Evolutionary conservation across 2,329 filamentous ascomycete genomes (phyloP).

Genomic region (Zalaria sp.): DNA sequence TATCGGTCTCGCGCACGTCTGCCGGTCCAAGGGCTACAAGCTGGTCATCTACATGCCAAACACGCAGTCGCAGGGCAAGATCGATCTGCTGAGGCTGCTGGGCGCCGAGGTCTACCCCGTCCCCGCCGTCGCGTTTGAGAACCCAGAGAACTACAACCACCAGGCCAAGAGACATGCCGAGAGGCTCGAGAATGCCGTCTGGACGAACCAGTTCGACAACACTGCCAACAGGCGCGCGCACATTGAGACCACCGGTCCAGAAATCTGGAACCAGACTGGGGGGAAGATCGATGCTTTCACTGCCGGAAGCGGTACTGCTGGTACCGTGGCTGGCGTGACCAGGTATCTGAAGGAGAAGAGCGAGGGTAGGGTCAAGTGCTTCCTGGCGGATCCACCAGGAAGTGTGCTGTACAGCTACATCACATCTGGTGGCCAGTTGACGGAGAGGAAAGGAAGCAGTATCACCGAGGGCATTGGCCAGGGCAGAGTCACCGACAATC

Average conservation of each 20-base stretch:
- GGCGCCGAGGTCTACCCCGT: slow-evolving; percentile 95
- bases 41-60: slow-evolving; percentile 99
- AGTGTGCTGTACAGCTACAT: slow-evolving; percentile 90
- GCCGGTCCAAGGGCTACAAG: slow-evolving; percentile 79
- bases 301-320: slow-evolving; percentile 84
- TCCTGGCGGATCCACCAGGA: slow-evolving; percentile 86
- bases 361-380: slow-evolving; percentile 66
- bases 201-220: slow-evolving; percentile 99
- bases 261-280: slow-evolving; percentile 87
- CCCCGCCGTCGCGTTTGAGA: slow-evolving; percentile 87
- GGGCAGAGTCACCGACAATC: slow-evolving; percentile 89
- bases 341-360: slow-evolving; percentile 76
- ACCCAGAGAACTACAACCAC: slow-evolving; percentile 96
- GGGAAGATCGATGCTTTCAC: slow-evolving; percentile 89
- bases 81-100: slow-evolving; percentile 78
- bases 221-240: slow-evolving; percentile 85
- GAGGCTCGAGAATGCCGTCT: slow-evolving; percentile 71
- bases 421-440: slow-evolving; percentile 64
- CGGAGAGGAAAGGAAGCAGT: slow-evolving; percentile 68
- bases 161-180: slow-evolving; percentile 88
- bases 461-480: slow-evolving; percentile 98
- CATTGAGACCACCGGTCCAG: slow-evolving; percentile 90
- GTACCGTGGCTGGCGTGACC: slow-evolving; percentile 79
- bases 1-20: slow-evolving; percentile 94
- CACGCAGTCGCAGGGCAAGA: slow-evolving; percentile 95